phyloP scores from a whole-genome alignment of 805 yeast genomes.

The Debaryomyces castellii region DNA sequence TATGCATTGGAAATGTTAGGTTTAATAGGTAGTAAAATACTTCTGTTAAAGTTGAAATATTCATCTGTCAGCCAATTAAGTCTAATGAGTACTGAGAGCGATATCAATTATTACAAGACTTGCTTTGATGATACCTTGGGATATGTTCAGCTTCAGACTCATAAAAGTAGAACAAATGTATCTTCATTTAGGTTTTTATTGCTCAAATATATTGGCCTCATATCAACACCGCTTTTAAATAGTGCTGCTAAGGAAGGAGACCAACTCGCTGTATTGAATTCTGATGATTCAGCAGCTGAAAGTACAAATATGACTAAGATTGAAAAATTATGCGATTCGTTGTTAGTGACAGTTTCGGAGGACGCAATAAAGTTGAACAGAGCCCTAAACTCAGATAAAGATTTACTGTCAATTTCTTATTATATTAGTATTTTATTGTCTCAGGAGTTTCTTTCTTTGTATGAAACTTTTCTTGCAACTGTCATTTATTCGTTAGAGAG shows the following conservation, averaged over 20 bases:
- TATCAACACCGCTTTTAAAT: neutral
- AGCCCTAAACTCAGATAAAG: conserved; percentile 11
- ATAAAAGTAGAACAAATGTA: conserved; percentile 7
- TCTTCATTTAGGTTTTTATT: conserved; percentile 13
- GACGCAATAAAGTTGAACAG: conserved; percentile 7
- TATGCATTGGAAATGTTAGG: conserved; percentile 64
- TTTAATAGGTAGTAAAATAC: conserved; percentile 51
- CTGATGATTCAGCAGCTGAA: conserved; percentile 6
- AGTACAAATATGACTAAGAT: neutral
- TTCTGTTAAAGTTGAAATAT: conserved; percentile 29
- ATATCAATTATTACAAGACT: conserved; percentile 1
- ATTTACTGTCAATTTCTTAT: conserved; percentile 10
- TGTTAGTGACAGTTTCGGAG: conserved; percentile 9
- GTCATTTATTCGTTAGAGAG: conserved; percentile 39
- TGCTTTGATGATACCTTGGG: conserved; percentile 11
- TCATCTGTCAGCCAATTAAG: conserved; percentile 1
- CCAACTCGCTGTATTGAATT: conserved; percentile 7
- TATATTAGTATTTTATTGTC: conserved; percentile 25
- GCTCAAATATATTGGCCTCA: conserved; percentile 9
- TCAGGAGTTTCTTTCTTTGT: conserved; percentile 34
- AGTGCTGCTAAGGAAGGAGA: neutral
- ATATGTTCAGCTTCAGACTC: conserved; percentile 12
- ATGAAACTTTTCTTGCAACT: conserved; percentile 53
- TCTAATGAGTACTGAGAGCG: conserved; percentile 5
- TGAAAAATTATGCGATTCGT: conserved; percentile 1